Conservation (phyloP, 2,329 filamentous ascomycete species). For the Penicillium olsonii region DNA sequence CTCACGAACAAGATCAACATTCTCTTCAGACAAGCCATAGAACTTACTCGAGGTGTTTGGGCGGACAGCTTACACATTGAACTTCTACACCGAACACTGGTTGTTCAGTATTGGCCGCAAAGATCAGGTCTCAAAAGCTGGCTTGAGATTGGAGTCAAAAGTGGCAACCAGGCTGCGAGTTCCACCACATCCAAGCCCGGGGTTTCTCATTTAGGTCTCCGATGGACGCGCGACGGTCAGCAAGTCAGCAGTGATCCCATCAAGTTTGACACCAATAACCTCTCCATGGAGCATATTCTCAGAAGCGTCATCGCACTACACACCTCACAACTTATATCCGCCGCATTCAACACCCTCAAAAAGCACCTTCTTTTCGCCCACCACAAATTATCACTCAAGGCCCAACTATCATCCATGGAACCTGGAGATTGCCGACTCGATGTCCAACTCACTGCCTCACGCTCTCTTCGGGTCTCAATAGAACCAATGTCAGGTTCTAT, state of each 20-base stretch:
- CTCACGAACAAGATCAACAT: constrained; percentile 89
- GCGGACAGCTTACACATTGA: constrained; percentile 76
- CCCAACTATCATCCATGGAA: constrained; percentile 61
- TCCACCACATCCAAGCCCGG: constrained; percentile 11
- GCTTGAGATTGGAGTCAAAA: constrained; percentile 77
- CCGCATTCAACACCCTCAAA: constrained; percentile 63
- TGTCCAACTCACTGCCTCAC: constrained; percentile 68
- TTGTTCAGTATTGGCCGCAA: constrained; percentile 87
- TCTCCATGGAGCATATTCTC: constrained; percentile 75
- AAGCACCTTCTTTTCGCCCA: constrained; percentile 63
- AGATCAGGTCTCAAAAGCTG: constrained; percentile 77
- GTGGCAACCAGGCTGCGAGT: constrained; percentile 21
- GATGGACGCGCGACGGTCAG: constrained; percentile 84
- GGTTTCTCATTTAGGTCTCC: constrained; percentile 45
- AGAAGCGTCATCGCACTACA: constrained; percentile 75
- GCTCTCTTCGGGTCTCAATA: constrained; percentile 64
- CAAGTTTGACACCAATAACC: constrained; percentile 62
- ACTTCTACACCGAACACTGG: constrained; percentile 74
- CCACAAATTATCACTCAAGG: constrained; percentile 59
- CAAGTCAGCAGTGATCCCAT: constrained; percentile 72
- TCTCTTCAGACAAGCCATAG: constrained; percentile 73
- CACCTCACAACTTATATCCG: constrained; percentile 68
- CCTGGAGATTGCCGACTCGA: constrained; percentile 68
- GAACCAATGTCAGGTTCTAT: constrained; percentile 79
- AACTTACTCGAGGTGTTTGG: constrained; percentile 72